A percentile compares a stretch with the other conserved stretches of the same genome.
These are phyloP conservation scores for Polyplosphaeria fusca DNA, from an alignment of 495 filamentous ascomycete species.

Conservation along the genomic window DNA sequence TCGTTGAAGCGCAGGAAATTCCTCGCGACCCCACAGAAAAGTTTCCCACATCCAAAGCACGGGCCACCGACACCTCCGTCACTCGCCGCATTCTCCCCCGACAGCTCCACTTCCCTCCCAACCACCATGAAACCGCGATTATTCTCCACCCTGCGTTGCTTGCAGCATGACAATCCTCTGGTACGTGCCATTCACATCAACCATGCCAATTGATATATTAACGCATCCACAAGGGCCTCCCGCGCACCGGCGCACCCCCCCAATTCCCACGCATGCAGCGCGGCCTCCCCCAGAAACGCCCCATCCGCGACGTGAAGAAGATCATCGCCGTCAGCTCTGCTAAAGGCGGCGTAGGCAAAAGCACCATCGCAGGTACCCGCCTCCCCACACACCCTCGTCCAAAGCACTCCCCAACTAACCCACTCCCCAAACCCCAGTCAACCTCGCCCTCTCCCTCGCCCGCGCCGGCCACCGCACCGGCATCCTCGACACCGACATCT, in stretches of 20 bases:
- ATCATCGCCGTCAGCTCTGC: conserved; percentile 90
- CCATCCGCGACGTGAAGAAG: conserved; percentile 77
- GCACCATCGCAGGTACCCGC: conserved; percentile 76
- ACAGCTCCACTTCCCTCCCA: neutral
- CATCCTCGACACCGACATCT: conserved; percentile 93
- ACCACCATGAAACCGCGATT: conserved; percentile 46
- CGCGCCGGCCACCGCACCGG: conserved; percentile 74
- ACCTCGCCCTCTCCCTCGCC: conserved; percentile 82
- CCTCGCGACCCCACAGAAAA: neutral
- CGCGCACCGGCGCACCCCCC: conserved; percentile 68
- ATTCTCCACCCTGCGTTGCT: conserved; percentile 60
- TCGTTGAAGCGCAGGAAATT: neutral
- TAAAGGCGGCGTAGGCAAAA: conserved; percentile 96
- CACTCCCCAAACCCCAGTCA: conserved; percentile 60
- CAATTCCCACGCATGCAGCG: conserved; percentile 76
- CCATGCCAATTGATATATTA: neutral
- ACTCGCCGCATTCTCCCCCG: neutral
- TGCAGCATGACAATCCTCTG: conserved; percentile 89
- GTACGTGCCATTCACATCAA: conserved; percentile 46
- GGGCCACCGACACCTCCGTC: neutral
- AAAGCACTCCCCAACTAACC: neutral
- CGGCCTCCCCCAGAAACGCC: conserved; percentile 75
- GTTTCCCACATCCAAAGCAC: neutral
- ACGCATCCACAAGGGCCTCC: conserved; percentile 67
- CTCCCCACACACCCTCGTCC: neutral